These are phyloP conservation scores for Clohesyomyces aquaticus DNA, from an alignment of 495 filamentous ascomycete species.

Conservation along the genomic window DNA sequence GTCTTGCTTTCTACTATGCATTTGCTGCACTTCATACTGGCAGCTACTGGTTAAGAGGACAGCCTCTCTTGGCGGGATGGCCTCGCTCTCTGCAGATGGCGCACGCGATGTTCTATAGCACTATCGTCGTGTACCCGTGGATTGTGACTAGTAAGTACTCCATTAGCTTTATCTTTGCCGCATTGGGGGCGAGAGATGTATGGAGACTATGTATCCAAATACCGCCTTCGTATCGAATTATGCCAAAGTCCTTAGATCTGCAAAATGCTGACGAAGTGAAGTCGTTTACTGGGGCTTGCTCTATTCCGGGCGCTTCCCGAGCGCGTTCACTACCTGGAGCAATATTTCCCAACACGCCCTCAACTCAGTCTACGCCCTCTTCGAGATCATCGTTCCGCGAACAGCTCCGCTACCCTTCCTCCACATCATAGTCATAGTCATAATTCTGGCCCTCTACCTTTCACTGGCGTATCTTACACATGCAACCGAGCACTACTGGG, in stretches of 20 bases:
- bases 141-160: conserved; percentile 55
- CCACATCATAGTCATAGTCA: conserved; percentile 60
- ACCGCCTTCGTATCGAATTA: no score
- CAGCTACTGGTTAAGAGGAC: conserved; percentile 59
- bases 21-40: conserved; percentile 67
- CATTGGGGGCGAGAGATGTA: no score
- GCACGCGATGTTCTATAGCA: conserved; percentile 68
- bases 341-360: conserved; percentile 77
- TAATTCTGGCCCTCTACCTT: conserved; percentile 71
- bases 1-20: conserved; percentile 75
- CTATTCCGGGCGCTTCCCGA: conserved; percentile 55
- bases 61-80: conserved; percentile 63
- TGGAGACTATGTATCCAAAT: no score
- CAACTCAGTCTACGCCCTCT: conserved; percentile 69
- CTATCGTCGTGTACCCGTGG: conserved; percentile 69
- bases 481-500: conserved; percentile 70
- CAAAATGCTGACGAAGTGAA: conserved; percentile 25
- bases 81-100: conserved; percentile 64
- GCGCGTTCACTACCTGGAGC: conserved; percentile 61
- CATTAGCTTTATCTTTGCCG: no score
- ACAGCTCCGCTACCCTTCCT: conserved; percentile 60
- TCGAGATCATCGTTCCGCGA: conserved; percentile 71
- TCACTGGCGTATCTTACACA: conserved; percentile 73
- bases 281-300: conserved; percentile 66
- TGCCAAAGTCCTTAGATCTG: not conserved